These are phyloP conservation scores for Anthracocystis walkeri DNA, from an alignment of 1,284 basidiomycete species.

Conservation along the genomic window DNA sequence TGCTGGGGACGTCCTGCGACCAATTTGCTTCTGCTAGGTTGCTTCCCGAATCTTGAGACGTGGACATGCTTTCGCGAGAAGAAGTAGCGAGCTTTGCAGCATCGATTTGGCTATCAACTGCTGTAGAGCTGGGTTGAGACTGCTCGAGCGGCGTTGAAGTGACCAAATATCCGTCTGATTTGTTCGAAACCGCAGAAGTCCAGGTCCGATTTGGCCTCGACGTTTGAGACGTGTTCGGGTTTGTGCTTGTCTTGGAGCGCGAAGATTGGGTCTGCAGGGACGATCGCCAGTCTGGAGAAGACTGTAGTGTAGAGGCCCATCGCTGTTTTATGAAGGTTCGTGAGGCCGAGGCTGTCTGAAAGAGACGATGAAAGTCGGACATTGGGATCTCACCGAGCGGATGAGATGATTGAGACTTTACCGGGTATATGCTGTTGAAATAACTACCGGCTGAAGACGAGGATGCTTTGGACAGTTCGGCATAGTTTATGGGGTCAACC, in stretches of 20 bases:
- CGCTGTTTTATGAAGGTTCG: not conserved
- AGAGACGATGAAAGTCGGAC: slow-evolving; percentile 6
- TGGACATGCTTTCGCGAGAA: not conserved
- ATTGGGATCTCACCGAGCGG: not conserved
- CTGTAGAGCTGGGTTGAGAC: not conserved
- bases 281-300: not conserved
- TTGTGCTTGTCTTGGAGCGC: too few relatives aligned
- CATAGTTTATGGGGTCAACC: too few relatives aligned
- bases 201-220: not conserved
- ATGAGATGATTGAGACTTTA: not conserved
- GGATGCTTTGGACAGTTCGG: not conserved
- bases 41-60: not conserved
- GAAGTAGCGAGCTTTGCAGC: not conserved
- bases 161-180: not conserved
- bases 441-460: not conserved
- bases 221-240: not conserved
- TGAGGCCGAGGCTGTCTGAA: not conserved
- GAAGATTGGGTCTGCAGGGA: too few relatives aligned
- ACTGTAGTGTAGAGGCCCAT: not conserved
- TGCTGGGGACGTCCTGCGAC: slow-evolving; percentile 7
- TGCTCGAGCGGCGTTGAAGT: slow-evolving; percentile 1
- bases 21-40: not conserved
- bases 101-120: not conserved
- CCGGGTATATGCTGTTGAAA: not conserved
- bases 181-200: not conserved